Evolutionary conservation across 1,139 yeast genomes (phyloP), one percentile per base, ranked within the genome.

Genomic region (Geotrichum armillariae): DNA sequence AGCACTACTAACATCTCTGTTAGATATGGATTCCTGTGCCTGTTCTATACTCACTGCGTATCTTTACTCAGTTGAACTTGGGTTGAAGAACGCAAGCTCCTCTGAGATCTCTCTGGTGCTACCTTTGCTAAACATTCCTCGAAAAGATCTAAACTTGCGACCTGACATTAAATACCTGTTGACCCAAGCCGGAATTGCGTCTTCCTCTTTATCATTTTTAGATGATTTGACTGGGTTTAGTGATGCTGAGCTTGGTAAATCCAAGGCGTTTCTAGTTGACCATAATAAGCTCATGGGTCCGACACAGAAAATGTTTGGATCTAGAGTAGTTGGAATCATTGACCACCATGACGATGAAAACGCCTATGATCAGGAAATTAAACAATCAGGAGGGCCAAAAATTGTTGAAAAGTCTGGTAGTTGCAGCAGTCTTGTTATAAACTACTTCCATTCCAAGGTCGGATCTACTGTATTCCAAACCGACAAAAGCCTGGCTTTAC

Each of bases 271-370:
- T 3, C 70, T 91, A 47, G 96, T 91, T 3, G 99, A 91, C 63
- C 97, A 90, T 66, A 90, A 94, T 62, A 74, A 75, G 39, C 71
- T 84, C 12, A 86, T 85, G 51, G 85, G 86, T 0, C 69, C 69
- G 59, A 71, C 72, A 54, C 58, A 73, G 45, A 50, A 59, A 51
- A 33, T 63, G 49, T 53, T 68, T 36, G 58, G 73, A 20, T 16
- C 21, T 4, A 58, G 66, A 1, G 82, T 89, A 0, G 69, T 68
- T 0, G 83, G 83, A 0, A 79, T 93, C 11, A 77, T 93, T 31
- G 99, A 91, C 62, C 99, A 91, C 63, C 99, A 91, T 64, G 85
- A 75, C 5, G 95, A 89, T 60, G 90, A 85, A 61, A 71, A 72
- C 0, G 69, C 70, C 14, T 80, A 75, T 58, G 36, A 58, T 14